Evolutionary conservation across 352 stramenopile species (phyloP), one percentile per base, ranked within the genome.

Genomic region (Sclerospora graminicola): DNA sequence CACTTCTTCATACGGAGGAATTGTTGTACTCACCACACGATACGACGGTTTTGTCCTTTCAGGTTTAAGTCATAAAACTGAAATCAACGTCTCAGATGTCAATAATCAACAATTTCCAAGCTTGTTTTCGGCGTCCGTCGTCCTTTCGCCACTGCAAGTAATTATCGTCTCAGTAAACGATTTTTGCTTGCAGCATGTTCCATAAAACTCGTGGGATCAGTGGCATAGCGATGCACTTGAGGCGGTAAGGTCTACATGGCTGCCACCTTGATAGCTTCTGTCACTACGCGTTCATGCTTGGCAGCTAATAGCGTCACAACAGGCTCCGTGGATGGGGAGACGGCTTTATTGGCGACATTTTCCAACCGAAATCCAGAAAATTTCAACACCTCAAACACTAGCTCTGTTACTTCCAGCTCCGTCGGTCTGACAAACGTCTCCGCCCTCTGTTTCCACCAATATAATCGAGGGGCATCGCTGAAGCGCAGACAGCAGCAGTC

Each of bases 331-430:
- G 74, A 84, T 45, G 65, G 61, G 48, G 80, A 93, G 18, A 75
- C 43, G 19, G 81, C 69, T 50, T 93, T 93, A 53, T 88, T 85
- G 5, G 66, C 62, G 1, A 79, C 62, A 43, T 93, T 93, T 26
- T 89, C 77, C 27, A 90, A 66, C 32, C 91, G 44, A 29, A 86
- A 71, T 10, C 72, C 74, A 2, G 61, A 71, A 45, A 90, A 89
- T 2, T 79, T 79, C 49, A 93, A 45, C 15, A 80, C 57, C 45
- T 91, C 69, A 47, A 69, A 76, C 37, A 88, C 65, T 39, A 69
- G 63, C 21, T 80, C 71, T 0, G 69, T 79, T 27, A 64, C 5
- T 14, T 80, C 60, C 14, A 35, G 50, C 48, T 82, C 68, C 14
- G 53, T 66, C 44, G 39, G 54, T 35, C 41, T 42, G 11, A 15